Conservation (phyloP, 768 basidiomycete species). For the Trametes elegans region DNA sequence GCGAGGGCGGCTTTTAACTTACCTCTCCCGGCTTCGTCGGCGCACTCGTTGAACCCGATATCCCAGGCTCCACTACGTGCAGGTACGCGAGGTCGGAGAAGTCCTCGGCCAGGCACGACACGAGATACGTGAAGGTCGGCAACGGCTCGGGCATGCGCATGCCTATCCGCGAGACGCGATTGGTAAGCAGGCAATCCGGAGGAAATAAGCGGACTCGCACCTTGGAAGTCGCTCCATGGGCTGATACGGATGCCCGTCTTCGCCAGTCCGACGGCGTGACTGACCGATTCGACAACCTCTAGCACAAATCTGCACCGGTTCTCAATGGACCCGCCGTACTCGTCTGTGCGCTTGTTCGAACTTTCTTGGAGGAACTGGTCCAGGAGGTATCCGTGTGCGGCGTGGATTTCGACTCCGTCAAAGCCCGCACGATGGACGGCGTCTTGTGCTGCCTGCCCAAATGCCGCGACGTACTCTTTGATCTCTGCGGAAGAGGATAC, state of each 20-base stretch:
- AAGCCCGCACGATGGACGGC: conserved; percentile 30
- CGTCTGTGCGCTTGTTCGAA: conserved; percentile 43
- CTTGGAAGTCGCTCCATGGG: conserved; percentile 24
- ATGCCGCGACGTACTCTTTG: conserved; percentile 38
- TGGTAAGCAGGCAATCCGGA: not conserved
- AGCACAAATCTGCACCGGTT: conserved; percentile 42
- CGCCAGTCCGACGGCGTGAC: conserved; percentile 4
- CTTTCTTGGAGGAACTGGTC: conserved; percentile 40
- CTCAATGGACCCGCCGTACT: conserved; percentile 47
- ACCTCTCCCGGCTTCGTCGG: conserved; percentile 9
- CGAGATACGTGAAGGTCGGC: conserved; percentile 52
- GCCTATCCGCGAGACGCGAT: conserved; percentile 11
- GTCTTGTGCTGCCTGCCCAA: conserved; percentile 23
- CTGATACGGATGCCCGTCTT: conserved; percentile 1
- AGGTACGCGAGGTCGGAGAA: conserved; percentile 42
- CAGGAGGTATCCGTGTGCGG: conserved; percentile 29
- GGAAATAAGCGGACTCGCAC: conserved; percentile 2
- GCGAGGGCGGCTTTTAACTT: not conserved
- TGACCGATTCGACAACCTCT: conserved; percentile 38
- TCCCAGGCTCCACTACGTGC: conserved; percentile 33
- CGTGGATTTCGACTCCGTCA: conserved; percentile 27
- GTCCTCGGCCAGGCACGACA: conserved; percentile 34
- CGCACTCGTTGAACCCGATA: not conserved
- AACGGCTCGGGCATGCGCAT: conserved; percentile 55
- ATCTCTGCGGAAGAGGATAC: conserved; percentile 23